phyloP scores from a whole-genome alignment of 495 filamentous ascomycete species.

The Beverwykella pulmonaria region DNA sequence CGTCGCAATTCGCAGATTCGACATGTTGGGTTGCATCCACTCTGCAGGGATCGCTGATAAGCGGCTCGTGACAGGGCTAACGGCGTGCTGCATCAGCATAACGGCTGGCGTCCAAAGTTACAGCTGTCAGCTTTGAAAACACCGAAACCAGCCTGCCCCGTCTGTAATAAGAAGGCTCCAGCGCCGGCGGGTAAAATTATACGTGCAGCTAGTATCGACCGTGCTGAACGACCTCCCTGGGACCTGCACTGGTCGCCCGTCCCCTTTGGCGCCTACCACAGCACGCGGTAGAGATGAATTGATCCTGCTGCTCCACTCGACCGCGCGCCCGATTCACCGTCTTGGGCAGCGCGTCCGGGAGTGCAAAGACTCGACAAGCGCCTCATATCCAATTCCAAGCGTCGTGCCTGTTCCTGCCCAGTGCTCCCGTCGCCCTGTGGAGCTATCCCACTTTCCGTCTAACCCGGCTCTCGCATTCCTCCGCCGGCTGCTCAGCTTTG shows the following conservation, averaged over 20 bases:
- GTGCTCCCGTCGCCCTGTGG: slow-evolving; percentile 12
- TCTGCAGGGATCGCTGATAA: too few relatives aligned
- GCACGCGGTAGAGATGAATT: neutral
- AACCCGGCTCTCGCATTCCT: slow-evolving; percentile 27
- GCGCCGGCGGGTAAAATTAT: neutral
- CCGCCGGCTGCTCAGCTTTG: slow-evolving; percentile 28
- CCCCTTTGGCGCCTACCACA: neutral
- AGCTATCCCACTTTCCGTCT: slow-evolving; percentile 19
- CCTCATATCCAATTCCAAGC: neutral
- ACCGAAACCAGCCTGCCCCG: neutral
- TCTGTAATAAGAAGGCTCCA: neutral
- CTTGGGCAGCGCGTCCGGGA: neutral
- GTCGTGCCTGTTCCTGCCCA: slow-evolving; percentile 3
- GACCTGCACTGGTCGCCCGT: too few relatives aligned
- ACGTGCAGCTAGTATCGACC: neutral
- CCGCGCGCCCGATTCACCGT: neutral
- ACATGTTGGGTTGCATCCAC: too few relatives aligned
- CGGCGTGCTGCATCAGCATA: too few relatives aligned
- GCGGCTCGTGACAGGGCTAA: too few relatives aligned
- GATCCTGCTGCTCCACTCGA: neutral
- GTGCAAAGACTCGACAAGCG: neutral
- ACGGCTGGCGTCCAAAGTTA: too few relatives aligned
- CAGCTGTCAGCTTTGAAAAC: neutral
- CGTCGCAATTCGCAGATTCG: too few relatives aligned
- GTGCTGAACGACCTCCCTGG: too few relatives aligned